Conservation (phyloP, 768 basidiomycete species). For the Sistotremastrum suecicum region DNA sequence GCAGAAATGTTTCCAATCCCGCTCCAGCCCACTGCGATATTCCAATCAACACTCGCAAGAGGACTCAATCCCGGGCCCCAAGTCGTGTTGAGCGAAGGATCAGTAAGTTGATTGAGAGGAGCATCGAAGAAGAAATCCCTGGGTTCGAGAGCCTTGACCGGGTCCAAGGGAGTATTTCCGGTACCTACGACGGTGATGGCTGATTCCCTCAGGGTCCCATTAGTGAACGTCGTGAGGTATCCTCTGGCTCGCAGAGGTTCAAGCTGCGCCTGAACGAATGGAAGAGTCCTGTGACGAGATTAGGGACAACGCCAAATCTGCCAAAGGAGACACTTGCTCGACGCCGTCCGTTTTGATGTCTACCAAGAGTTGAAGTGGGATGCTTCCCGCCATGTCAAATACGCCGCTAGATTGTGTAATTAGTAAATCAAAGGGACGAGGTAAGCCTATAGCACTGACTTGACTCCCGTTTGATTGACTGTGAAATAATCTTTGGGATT, state of each 20-base stretch:
- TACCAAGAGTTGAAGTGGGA: constrained; percentile 32
- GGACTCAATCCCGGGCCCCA: constrained; percentile 31
- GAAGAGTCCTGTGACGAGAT: constrained; percentile 22
- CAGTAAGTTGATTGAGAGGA: constrained; percentile 27
- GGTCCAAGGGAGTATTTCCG: constrained; percentile 35
- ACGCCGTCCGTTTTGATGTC: constrained; percentile 39
- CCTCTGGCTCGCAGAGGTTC: constrained; percentile 29
- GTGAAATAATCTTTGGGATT: constrained; percentile 31
- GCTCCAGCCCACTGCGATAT: constrained; percentile 29
- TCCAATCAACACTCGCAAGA: constrained; percentile 37
- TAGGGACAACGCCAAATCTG: background rate
- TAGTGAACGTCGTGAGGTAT: constrained; percentile 31
- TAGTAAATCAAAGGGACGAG: background rate
- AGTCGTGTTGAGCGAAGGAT: constrained; percentile 21
- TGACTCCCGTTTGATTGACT: constrained; percentile 23
- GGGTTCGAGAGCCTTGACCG: constrained; percentile 28
- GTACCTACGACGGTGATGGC: constrained; percentile 34
- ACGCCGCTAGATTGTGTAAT: constrained; percentile 24
- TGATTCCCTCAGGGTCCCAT: constrained; percentile 23
- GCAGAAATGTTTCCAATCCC: constrained; percentile 29
- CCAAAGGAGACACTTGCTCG: constrained; percentile 17
- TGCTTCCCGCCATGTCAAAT: constrained; percentile 29
- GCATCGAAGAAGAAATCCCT: constrained; percentile 41
- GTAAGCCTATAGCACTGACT: constrained; percentile 17
- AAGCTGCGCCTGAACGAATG: constrained; percentile 28